Evolutionary conservation across 768 basidiomycete species (phyloP), one percentile per base, ranked within the genome.

Genomic region (Termitomyces sp.): DNA sequence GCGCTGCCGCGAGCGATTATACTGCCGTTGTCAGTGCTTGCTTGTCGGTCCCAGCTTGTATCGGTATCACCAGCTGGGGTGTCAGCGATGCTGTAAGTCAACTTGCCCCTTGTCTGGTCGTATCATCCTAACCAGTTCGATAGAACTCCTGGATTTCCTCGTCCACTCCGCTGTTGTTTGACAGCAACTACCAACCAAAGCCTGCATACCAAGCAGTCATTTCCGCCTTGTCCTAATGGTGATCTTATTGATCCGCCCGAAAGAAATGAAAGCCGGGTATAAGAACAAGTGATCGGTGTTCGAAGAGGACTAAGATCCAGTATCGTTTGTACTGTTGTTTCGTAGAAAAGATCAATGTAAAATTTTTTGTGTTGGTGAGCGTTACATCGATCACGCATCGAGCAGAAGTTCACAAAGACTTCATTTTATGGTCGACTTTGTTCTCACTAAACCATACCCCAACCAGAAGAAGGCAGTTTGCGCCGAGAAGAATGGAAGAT

Each of bases 11-110:
- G 4, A 76, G 68, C 42, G 55, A 56, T 56, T 56, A 56, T 32
- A 32, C 4, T 34, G 34, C 55, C n/a, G 55, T 56, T 20, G 75
- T 76, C 42, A 77, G 75, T 42, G 82, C 81, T n/a, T 84, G 82
- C 67, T 68, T 81, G 58, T 70, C 71, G 31, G 73, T 76, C 5
- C 67, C 79, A 7, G 65, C 66, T 25, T 83, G 82, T 63, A 70
- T 82, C 32, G 74, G 76, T 29, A 81, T 83, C 67, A 83, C 82
- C 37, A 73, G 68, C 61, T 82, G 81, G 81, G 82, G 80, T 67
- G 79, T 82, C 57, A 73, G 77, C 62, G 81, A 83, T 66, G 72
- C 71, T 56, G 80, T 80, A 61, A 47, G 76, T 66, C 20, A 32
- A n/a, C 1, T 10, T 37, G 7, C 36, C 25, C 42, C 31, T 56